Base-by-base conservation (phyloP, 73 alveolate species). In the Paraurostyla sp. region DNA sequence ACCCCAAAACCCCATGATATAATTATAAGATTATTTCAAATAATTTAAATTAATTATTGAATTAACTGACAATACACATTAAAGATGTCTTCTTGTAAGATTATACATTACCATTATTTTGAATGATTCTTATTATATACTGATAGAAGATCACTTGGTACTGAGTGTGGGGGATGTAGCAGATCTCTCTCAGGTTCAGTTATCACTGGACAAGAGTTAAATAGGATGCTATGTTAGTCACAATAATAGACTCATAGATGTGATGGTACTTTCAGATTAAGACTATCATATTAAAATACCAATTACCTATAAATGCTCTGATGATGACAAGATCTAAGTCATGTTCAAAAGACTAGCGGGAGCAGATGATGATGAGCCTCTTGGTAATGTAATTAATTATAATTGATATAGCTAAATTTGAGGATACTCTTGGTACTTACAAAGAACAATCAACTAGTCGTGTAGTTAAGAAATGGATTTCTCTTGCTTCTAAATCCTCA, bases 381-480 rank as follows among this genome's bases (percentile, higher is more conserved):
- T 52, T 18, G 69, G 69, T 52, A 52, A 45, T 45, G 13, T 18
- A 13, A 20, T 52, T 13, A 13, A n/a, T 52, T 52, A n/a, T 52
- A 13, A 52, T 13, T 20, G 11, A 9, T 13, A 18, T 52, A 52
- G 69, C 38, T 52, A 52, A 52, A 52, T 52, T 52, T 52, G 69
- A 52, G 13, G 69, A 52, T 52, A 52, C 33, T 52, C 30, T 52
- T 6, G 69, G 69, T 9, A 35, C 69, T 6, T 52, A 18, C 23
- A 52, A 52, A 35, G 69, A 52, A 52, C 9, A 6, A 52, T 52
- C 69, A 52, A 35, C 23, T 13, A 52, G 23, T 52, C 23, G 23
- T 6, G 69, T 52, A 18, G 69, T 52, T 52, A 52, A 52, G 69
- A 52, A 52, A 52, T 52, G 69, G 69, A n/a, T 52, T 20, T 52